Evolutionary conservation across 805 yeast genomes (phyloP).

Genomic region (Gaillardinia entomophila): DNA sequence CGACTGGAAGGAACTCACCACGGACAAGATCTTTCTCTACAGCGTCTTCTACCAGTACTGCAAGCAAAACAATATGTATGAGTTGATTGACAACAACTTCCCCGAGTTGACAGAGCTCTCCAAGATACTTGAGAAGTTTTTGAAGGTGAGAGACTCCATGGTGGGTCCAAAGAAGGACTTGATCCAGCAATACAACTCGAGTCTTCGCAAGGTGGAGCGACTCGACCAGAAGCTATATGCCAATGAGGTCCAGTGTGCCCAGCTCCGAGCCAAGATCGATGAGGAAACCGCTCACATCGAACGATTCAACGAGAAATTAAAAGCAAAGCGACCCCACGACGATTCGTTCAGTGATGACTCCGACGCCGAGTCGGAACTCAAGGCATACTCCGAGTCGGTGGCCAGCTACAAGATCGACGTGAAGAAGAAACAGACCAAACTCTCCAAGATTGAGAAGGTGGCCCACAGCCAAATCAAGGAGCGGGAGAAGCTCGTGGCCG

Average conservation of each 20-base stretch:
- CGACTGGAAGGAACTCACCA: conserved; percentile 64
- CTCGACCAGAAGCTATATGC: conserved; percentile 6
- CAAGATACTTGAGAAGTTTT: conserved; percentile 48
- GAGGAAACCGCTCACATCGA: conserved; percentile 5
- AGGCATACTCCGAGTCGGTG: conserved; percentile 9
- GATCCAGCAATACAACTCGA: conserved; percentile 7
- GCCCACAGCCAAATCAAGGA: background rate
- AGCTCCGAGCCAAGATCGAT: conserved; percentile 5
- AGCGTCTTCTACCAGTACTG: conserved; percentile 66
- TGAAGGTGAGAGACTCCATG: conserved; percentile 38
- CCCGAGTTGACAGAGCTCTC: conserved; percentile 80
- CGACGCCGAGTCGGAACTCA: background rate
- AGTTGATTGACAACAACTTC: conserved; percentile 58
- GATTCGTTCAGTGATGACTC: too few species aligned
- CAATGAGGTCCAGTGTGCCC: conserved; percentile 5
- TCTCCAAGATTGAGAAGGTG: background rate
- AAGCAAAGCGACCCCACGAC: too few species aligned
- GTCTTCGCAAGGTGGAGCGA: conserved; percentile 4
- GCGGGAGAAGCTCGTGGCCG: conserved; percentile 12
- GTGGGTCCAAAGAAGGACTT: conserved; percentile 16
- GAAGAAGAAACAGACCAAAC: conserved; percentile 7
- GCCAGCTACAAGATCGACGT: conserved; percentile 2
- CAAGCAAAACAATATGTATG: conserved; percentile 43
- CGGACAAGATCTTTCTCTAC: conserved; percentile 70
- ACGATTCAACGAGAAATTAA: conserved; percentile 2